phyloP scores from a whole-genome alignment of 1,284 basidiomycete species.

The Rhodofomes roseus region DNA sequence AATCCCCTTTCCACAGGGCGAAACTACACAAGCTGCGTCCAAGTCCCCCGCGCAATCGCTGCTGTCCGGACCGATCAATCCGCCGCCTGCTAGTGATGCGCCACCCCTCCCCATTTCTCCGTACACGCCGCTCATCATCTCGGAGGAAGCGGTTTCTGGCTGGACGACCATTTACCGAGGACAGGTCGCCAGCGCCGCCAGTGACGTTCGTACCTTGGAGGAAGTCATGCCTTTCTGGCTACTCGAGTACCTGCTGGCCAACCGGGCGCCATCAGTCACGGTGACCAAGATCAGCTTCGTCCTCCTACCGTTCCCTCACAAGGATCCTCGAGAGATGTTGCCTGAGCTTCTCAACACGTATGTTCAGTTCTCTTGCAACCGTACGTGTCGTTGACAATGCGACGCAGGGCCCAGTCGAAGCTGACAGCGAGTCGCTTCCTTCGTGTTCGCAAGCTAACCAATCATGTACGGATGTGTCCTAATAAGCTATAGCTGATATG shows the following conservation, averaged over 20 bases:
- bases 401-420: constrained; percentile 67
- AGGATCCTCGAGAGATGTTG: constrained; percentile 54
- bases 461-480: constrained; percentile 58
- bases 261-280: constrained; percentile 50
- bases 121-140: constrained; percentile 72
- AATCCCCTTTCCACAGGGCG: no score
- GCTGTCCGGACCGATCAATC: constrained; percentile 64
- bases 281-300: constrained; percentile 84
- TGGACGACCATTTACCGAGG: constrained; percentile 82
- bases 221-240: constrained; percentile 85
- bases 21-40: constrained; percentile 8
- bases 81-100: constrained; percentile 70
- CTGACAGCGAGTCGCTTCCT: constrained; percentile 86
- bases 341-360: constrained; percentile 78
- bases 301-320: constrained; percentile 71
- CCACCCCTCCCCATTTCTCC: constrained; percentile 65
- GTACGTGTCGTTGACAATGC: constrained; percentile 9
- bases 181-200: constrained; percentile 56
- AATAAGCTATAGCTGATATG: not conserved
- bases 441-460: constrained; percentile 78
- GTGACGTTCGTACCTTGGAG: constrained; percentile 71
- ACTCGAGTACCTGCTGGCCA: constrained; percentile 79
- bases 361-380: constrained; percentile 25
- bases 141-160: constrained; percentile 78
- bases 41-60: constrained; percentile 61